These are phyloP conservation scores for Thraustochytrium sp. DNA, from an alignment of 352 stramenopile species.

Conservation along the genomic window DNA sequence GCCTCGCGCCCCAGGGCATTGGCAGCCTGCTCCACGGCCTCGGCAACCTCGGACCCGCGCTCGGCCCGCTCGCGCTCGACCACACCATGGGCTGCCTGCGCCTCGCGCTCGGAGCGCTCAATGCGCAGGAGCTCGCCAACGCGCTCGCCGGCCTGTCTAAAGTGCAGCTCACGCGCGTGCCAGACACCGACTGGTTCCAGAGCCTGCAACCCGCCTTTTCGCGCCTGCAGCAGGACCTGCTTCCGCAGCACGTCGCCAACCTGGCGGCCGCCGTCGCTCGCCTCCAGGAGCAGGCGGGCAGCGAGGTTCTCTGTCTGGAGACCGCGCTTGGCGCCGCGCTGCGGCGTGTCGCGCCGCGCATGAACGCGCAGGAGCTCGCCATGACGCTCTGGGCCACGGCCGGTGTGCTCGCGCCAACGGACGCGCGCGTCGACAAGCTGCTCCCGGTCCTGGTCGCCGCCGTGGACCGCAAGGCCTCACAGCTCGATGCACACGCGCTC, in stretches of 20 bases:
- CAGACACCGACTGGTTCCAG: not conserved
- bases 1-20: not conserved
- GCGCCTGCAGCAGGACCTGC: not conserved
- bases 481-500: not conserved
- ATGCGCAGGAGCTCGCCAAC: conserved; percentile 15
- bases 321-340: not conserved
- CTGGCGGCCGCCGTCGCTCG: not conserved
- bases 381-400: not conserved
- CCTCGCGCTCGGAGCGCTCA: not conserved
- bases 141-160: not conserved
- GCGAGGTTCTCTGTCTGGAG: not conserved
- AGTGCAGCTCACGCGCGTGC: not conserved
- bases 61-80: not conserved
- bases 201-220: not conserved
- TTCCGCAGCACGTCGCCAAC: not conserved
- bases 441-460: not conserved
- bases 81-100: not conserved
- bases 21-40: conserved; percentile 4
- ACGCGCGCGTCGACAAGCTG: not conserved
- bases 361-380: conserved; percentile 14
- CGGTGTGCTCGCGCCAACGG: not conserved
- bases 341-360: not conserved
- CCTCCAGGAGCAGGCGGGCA: not conserved
- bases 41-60: not conserved
- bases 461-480: not conserved